Evolutionary conservation across 108 stramenopile genomes (phyloP).

Genomic region (Cylindrotheca fusiformis): DNA sequence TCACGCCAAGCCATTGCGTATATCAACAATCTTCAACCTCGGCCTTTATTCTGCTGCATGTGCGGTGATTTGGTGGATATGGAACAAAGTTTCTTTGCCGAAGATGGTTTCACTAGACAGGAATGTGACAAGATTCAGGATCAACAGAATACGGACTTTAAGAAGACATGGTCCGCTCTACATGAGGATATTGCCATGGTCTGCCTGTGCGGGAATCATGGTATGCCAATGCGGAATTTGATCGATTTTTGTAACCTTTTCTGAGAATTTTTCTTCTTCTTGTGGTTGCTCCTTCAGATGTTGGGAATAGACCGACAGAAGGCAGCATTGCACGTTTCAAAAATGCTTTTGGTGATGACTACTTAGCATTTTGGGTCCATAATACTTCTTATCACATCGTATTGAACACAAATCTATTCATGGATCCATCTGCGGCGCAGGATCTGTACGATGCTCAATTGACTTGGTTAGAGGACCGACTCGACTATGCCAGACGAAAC

Average conservation of each 20-base stretch:
- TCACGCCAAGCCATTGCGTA: constrained; percentile 40
- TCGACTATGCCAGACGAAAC: constrained; percentile 38
- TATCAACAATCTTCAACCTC: constrained; percentile 56
- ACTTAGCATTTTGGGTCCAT: constrained; percentile 68
- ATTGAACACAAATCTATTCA: constrained; percentile 56
- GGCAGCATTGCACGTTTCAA: constrained; percentile 53
- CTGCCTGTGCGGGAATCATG: constrained; percentile 83
- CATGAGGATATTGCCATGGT: constrained; percentile 74
- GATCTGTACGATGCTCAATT: constrained; percentile 50
- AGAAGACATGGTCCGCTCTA: constrained; percentile 45
- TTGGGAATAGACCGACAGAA: constrained; percentile 70
- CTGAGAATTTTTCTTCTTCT: too few species aligned
- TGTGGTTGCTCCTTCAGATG: too few species aligned
- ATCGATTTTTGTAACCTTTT: too few species aligned
- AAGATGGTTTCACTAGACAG: constrained; percentile 44
- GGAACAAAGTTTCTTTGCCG: constrained; percentile 43
- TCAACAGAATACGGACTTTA: constrained; percentile 53
- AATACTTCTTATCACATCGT: constrained; percentile 68
- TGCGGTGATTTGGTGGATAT: constrained; percentile 79
- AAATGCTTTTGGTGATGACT: constrained; percentile 70
- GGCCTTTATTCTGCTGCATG: constrained; percentile 64
- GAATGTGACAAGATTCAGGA: constrained; percentile 67
- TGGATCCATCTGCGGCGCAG: constrained; percentile 39
- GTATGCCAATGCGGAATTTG: neutral
- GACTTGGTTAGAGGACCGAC: constrained; percentile 56